Evolutionary conservation across 2,329 filamentous ascomycete genomes (phyloP).

Genomic region (Zalaria obscura): DNA sequence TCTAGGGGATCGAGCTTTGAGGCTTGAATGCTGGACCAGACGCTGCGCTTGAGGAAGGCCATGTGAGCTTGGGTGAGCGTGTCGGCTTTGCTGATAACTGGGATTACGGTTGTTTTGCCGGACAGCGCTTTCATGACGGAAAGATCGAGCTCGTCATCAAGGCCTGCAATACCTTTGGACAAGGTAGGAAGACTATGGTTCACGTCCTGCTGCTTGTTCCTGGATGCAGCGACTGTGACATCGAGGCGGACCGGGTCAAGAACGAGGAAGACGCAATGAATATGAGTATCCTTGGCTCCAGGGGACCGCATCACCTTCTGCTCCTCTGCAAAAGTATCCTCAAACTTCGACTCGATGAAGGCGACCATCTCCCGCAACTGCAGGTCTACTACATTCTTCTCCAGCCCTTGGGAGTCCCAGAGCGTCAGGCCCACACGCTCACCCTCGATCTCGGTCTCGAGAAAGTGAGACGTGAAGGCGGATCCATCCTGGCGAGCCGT

Average conservation of each 20-base stretch:
- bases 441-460: slow-evolving; percentile 87
- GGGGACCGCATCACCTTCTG: slow-evolving; percentile 93
- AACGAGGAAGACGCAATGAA: slow-evolving; percentile 87
- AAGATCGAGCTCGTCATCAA: slow-evolving; percentile 82
- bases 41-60: slow-evolving; percentile 76
- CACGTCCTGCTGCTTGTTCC: slow-evolving; percentile 4
- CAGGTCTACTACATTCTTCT: slow-evolving; percentile 89
- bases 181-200: slow-evolving; percentile 28
- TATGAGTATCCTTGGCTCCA: slow-evolving; percentile 88
- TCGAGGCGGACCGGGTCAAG: slow-evolving; percentile 81
- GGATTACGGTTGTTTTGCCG: slow-evolving; percentile 89
- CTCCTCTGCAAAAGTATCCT: slow-evolving; percentile 93
- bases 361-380: slow-evolving; percentile 82
- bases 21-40: slow-evolving; percentile 77
- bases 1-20: slow-evolving; percentile 81
- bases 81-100: slow-evolving; percentile 91
- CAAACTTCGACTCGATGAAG: slow-evolving; percentile 95
- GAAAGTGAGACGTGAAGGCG: slow-evolving; percentile 69
- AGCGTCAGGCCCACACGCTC: slow-evolving; percentile 86
- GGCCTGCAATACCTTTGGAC: slow-evolving; percentile 38
- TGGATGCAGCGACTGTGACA: slow-evolving; percentile 49
- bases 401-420: slow-evolving; percentile 91
- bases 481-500: slow-evolving; percentile 17
- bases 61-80: slow-evolving; percentile 94
- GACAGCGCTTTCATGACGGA: slow-evolving; percentile 79